Conservation (phyloP, 805 yeast species). For the Candida succiphila region DNA sequence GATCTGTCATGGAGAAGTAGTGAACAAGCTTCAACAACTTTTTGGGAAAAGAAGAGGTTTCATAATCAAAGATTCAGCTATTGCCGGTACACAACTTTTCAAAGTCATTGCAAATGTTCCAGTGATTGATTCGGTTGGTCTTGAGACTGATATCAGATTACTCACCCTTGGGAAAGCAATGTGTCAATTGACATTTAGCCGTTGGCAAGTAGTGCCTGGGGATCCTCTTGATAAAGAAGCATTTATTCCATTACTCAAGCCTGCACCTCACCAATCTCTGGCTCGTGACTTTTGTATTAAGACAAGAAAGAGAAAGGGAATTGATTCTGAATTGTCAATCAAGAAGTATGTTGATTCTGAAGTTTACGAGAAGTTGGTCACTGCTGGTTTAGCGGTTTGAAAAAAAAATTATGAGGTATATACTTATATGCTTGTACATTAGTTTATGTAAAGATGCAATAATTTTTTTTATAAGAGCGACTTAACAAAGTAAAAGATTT, state of each 20-base stretch:
- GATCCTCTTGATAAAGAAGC: conserved; percentile 72
- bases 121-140: conserved; percentile 82
- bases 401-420: neutral
- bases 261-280: conserved; percentile 59
- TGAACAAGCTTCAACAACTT: conserved; percentile 18
- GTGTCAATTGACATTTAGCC: conserved; percentile 53
- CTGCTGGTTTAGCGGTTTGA: conserved; percentile 8
- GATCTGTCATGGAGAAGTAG: conserved; percentile 35
- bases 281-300: conserved; percentile 88
- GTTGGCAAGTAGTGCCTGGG: conserved; percentile 82
- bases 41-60: conserved; percentile 66
- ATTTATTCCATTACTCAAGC: conserved; percentile 57
- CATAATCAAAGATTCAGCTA: conserved; percentile 33
- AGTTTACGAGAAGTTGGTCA: conserved; percentile 39
- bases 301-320: conserved; percentile 81
- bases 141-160: conserved; percentile 77
- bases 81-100: conserved; percentile 66
- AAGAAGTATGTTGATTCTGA: conserved; percentile 58
- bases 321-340: conserved; percentile 61
- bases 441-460: too few species aligned
- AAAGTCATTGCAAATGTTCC: conserved; percentile 62
- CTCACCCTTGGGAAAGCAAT: conserved; percentile 72
- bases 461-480: too few species aligned
- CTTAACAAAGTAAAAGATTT: neutral
- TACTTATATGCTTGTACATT: neutral